Percentiles rank a stretch among this genome's conserved stretches.
phyloP scores from a whole-genome alignment of 2,329 filamentous ascomycete genomes.

The Colletotrichum gloeosporioides region DNA sequence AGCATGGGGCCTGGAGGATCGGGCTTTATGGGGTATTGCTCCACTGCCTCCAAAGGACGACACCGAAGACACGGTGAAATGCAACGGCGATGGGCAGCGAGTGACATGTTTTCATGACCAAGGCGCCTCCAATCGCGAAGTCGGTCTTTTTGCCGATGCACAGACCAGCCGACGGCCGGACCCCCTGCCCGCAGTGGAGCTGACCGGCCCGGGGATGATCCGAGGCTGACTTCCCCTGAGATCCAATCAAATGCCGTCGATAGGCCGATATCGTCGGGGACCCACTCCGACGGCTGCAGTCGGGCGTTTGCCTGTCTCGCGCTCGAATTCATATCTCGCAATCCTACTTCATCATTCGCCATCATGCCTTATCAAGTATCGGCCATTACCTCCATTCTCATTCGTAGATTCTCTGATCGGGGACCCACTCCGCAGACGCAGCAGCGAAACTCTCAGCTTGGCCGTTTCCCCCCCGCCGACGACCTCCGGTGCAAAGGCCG shows the following conservation, averaged over 20 bases:
- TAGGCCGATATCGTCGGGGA: neutral
- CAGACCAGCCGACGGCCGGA: neutral
- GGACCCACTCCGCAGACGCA: constrained; percentile 9
- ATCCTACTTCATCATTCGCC: neutral
- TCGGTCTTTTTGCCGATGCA: neutral
- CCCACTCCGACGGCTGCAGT: constrained; percentile 15
- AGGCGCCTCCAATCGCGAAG: neutral
- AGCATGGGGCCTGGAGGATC: neutral
- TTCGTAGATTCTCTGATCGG: constrained; percentile 7
- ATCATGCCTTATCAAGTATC: constrained; percentile 14
- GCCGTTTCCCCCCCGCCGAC: neutral
- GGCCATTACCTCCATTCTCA: neutral
- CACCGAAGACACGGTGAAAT: neutral
- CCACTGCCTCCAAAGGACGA: neutral
- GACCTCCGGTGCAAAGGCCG: constrained; percentile 3
- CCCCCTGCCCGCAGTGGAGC: neutral
- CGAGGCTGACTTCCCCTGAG: fast-evolving
- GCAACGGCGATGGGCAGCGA: neutral
- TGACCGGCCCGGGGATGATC: neutral
- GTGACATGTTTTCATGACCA: neutral
- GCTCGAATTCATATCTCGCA: neutral
- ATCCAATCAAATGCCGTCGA: neutral
- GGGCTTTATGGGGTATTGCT: neutral
- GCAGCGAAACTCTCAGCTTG: neutral
- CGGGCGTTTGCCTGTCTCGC: neutral